Percentiles rank a stretch among this genome's conserved stretches.
phyloP scores from a whole-genome alignment of 2,329 filamentous ascomycete species.

The Cladosporium sp. region DNA sequence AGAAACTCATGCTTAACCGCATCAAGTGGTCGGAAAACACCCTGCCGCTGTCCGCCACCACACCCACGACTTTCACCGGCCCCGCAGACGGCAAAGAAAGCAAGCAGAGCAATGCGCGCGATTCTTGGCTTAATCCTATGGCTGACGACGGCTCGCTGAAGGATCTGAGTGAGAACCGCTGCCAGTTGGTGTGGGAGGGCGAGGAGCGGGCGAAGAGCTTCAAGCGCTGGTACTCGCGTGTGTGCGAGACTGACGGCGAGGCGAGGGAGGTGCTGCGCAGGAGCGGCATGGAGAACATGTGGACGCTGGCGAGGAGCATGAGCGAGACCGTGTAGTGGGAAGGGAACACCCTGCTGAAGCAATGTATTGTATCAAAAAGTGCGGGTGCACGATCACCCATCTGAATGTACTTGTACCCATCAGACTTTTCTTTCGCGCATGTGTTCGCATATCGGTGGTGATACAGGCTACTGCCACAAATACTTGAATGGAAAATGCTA shows the following conservation, averaged over 20 bases:
- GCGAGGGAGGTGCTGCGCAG: constrained; percentile 77
- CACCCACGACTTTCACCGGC: constrained; percentile 34
- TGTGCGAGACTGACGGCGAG: constrained; percentile 90
- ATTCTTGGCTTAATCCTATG: constrained; percentile 72
- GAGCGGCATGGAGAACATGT: constrained; percentile 92
- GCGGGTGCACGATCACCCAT: not conserved
- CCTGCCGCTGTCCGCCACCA: constrained; percentile 57
- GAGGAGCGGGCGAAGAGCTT: constrained; percentile 79
- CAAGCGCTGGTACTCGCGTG: constrained; percentile 81
- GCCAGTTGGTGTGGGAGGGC: constrained; percentile 85
- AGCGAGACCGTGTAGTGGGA: not conserved
- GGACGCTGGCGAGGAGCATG: constrained; percentile 76
- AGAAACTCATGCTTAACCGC: constrained; percentile 88
- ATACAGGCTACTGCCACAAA: no score
- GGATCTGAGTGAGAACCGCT: constrained; percentile 79
- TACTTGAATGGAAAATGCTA: no score
- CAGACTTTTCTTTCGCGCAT: not conserved
- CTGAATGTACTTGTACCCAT: no score
- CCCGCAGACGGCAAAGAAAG: constrained; percentile 27
- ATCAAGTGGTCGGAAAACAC: constrained; percentile 94
- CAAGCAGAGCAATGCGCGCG: constrained; percentile 43
- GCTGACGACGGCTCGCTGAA: constrained; percentile 76
- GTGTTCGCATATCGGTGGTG: not conserved
- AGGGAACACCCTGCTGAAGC: not conserved
- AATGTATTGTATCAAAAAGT: not conserved